Conservation (phyloP, 164 flowering plant species). For the Nymphaea colorata region DNA sequence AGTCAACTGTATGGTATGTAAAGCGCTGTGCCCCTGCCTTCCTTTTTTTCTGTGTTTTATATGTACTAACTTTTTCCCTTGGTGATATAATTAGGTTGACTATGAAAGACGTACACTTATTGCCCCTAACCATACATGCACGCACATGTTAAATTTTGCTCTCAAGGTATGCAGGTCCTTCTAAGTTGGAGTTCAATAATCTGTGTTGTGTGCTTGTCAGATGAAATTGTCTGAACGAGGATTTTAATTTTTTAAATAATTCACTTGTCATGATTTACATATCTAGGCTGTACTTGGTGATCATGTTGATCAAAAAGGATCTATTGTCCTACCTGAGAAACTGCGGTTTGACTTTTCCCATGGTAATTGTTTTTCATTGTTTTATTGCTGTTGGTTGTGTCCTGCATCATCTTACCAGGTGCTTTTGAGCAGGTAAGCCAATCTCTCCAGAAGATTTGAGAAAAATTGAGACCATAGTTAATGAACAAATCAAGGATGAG, state of each 20-base stretch:
- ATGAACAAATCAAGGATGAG: conserved; percentile 72
- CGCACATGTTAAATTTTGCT: conserved; percentile 97
- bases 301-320: conserved; percentile 98
- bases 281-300: conserved; percentile 93
- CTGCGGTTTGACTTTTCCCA: conserved; percentile 96
- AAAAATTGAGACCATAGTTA: conserved; percentile 75
- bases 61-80: not conserved
- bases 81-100: conserved; percentile 58
- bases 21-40: not conserved
- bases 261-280: conserved; percentile 2
- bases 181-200: not conserved
- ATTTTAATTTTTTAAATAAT: not conserved
- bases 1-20: conserved; percentile 69
- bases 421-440: conserved; percentile 55
- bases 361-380: conserved; percentile 30
- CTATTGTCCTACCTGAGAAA: conserved; percentile 98
- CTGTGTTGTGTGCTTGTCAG: conserved; percentile 1
- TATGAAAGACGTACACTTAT: conserved; percentile 73
- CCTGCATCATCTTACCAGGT: not conserved
- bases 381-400: not conserved
- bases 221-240: too few relatives aligned
- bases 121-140: conserved; percentile 99
- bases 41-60: not conserved
- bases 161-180: conserved; percentile 47
- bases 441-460: conserved; percentile 60